phyloP scores from a whole-genome alignment of 805 yeast genomes.

The Yamadazyma insecticola region DNA sequence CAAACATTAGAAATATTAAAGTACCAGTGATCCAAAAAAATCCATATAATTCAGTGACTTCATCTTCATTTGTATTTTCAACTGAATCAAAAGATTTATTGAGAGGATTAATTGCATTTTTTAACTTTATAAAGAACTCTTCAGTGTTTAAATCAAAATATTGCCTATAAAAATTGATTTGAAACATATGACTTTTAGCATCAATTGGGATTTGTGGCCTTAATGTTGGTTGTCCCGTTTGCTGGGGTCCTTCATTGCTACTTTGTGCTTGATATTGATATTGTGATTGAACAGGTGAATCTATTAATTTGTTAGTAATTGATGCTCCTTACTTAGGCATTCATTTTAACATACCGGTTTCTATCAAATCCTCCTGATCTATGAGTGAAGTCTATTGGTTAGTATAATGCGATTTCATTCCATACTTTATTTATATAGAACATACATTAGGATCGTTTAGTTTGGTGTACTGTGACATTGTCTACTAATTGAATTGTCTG shows the following conservation, averaged over 20 bases:
- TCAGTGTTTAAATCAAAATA: slow-evolving; percentile 67
- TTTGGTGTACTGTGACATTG: no score
- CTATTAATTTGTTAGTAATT: background rate
- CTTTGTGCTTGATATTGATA: background rate
- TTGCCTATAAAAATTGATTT: slow-evolving; percentile 55
- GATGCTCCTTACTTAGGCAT: no score
- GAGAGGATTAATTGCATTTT: slow-evolving; percentile 55
- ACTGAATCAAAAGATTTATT: slow-evolving; percentile 11
- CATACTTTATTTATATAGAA: background rate
- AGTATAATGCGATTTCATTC: no score
- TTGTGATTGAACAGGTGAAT: slow-evolving; percentile 1
- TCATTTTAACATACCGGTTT: slow-evolving; percentile 6
- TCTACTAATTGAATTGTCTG: no score
- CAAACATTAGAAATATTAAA: slow-evolving; percentile 67
- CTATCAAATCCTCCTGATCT: slow-evolving; percentile 11
- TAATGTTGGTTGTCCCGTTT: slow-evolving; percentile 11
- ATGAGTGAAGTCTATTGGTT: slow-evolving; percentile 6
- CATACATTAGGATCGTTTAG: slow-evolving; percentile 4
- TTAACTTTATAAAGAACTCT: slow-evolving; percentile 53
- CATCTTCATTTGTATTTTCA: slow-evolving; percentile 29
- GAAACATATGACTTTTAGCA: slow-evolving; percentile 40
- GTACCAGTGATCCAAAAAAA: slow-evolving; percentile 90
- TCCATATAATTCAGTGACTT: slow-evolving; percentile 70
- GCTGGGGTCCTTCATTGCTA: no score
- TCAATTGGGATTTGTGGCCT: slow-evolving; percentile 24